Evolutionary conservation across 805 yeast species (phyloP).

Genomic region (Yamadazyma philogaea): DNA sequence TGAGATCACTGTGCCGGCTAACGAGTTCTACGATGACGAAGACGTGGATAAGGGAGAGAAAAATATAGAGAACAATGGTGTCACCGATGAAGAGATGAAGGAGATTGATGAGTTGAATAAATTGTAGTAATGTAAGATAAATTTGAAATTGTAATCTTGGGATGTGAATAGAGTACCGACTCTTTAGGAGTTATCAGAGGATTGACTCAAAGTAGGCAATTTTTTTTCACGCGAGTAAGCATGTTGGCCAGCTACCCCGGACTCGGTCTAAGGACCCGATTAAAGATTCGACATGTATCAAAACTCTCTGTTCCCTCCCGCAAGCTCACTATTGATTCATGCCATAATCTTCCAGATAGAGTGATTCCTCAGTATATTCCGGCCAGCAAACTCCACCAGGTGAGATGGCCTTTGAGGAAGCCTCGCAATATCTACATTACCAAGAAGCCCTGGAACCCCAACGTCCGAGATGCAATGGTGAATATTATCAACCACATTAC

Average conservation of each 20-base stretch:
- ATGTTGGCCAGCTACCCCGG: background rate
- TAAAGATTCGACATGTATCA: background rate
- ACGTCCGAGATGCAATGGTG: conserved; percentile 64
- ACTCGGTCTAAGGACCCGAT: background rate
- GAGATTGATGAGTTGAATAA: conserved; percentile 37
- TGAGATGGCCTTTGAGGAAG: conserved; percentile 5
- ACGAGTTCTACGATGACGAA: conserved; percentile 74
- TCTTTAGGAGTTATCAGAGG: background rate
- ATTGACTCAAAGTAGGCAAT: background rate
- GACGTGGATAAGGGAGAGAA: conserved; percentile 43
- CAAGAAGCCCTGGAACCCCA: conserved; percentile 76
- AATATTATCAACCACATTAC: conserved; percentile 61
- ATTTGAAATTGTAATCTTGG: background rate
- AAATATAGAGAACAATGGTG: conserved; percentile 16
- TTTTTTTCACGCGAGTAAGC: background rate
- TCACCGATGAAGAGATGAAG: conserved; percentile 37
- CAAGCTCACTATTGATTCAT: conserved; percentile 1
- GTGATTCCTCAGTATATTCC: conserved; percentile 10
- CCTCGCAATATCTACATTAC: conserved; percentile 74
- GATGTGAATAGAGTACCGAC: background rate
- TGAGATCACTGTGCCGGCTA: conserved; percentile 61
- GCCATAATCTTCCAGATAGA: conserved; percentile 10
- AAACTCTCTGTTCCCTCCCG: background rate
- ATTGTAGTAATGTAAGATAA: background rate
- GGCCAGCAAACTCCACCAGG: conserved; percentile 6